phyloP scores from a whole-genome alignment of 371 early-diverging fungal genomes.

The Lichtheimia ramosa region DNA sequence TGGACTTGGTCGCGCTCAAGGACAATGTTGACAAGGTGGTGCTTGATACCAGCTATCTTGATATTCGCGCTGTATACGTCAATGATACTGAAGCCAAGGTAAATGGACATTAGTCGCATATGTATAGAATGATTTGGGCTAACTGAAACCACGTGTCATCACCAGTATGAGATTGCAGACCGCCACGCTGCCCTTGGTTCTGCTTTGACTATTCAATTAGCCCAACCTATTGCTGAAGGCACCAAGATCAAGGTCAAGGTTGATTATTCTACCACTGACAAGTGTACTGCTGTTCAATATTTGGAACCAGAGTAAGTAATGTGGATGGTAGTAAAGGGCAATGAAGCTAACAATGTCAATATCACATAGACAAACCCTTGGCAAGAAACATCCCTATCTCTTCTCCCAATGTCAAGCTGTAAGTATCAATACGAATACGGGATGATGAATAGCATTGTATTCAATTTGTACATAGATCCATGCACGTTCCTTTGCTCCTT shows the following conservation, averaged over 20 bases:
- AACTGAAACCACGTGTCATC: not conserved
- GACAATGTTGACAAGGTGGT: constrained; percentile 63
- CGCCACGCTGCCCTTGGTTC: constrained; percentile 74
- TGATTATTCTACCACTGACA: constrained; percentile 78
- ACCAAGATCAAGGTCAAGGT: constrained; percentile 59
- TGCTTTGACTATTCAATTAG: constrained; percentile 68
- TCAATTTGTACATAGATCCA: constrained; percentile 64
- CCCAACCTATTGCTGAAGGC: constrained; percentile 39
- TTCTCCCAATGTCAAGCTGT: constrained; percentile 95
- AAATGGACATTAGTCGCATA: too few species aligned
- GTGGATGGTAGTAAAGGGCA: too few species aligned
- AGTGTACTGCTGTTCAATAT: constrained; percentile 90
- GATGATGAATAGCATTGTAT: not conserved
- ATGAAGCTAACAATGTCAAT: not conserved
- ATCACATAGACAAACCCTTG: constrained; percentile 79
- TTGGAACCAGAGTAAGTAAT: constrained; percentile 74
- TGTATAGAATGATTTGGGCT: too few species aligned
- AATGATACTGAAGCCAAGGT: constrained; percentile 49
- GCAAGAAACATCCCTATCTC: constrained; percentile 91
- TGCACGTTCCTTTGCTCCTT: constrained; percentile 89
- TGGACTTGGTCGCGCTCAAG: constrained; percentile 52
- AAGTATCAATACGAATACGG: constrained; percentile 6
- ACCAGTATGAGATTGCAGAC: constrained; percentile 56
- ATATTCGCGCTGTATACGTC: constrained; percentile 53
- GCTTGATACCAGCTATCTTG: constrained; percentile 76